Base-by-base conservation (phyloP, 306 rosid species). In the Amphicarpaea edgeworthii region DNA sequence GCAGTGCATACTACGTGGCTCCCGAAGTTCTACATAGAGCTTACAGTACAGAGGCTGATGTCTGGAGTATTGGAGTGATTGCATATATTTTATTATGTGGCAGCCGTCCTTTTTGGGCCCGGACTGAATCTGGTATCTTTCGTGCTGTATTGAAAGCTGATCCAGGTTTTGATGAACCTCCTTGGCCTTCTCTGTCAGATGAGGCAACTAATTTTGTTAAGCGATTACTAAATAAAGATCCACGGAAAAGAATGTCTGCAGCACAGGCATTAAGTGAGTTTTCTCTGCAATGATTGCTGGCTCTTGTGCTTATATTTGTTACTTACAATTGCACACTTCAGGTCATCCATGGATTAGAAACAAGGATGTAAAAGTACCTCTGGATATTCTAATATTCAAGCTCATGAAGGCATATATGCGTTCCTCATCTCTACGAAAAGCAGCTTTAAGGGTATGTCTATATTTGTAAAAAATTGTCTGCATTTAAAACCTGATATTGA, bases 61-160 rank as follows among this genome's bases (percentile, higher is more conserved):
- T 88, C 54, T 89, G 97, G 97, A 91, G 97, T 30, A 78, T 91
- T 55, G 97, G 97, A 3, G 97, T 91, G 76, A 87, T 91, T 87
- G 92, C 95, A 55, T 91, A 87, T 80, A 89, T 89, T 78, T 87
- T 91, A 57, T 84, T 91, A 78, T 91, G 97, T 80, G 97, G 97
- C 28, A 91, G 95, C 74, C 92, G 97, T 62, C 97, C 97, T 10
- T 91, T 91, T 79, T 91, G 97, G 97, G 93, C 97, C 40, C 86
- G 97, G 69, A 87, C 93, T 3, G 97, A 91, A 60, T 91, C 97
- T 37, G 97, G 97, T 61, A 91, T 91, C 67, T 91, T 89, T 80
- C 88, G 86, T 40, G 75, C 93, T 23, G 97, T 91, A 32, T 68
- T 91, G 78, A 91, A 89, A 86, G 88, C 91, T 77, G 94, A 91